Conservation (phyloP, 768 basidiomycete species). For the Tulasnella sp. region DNA sequence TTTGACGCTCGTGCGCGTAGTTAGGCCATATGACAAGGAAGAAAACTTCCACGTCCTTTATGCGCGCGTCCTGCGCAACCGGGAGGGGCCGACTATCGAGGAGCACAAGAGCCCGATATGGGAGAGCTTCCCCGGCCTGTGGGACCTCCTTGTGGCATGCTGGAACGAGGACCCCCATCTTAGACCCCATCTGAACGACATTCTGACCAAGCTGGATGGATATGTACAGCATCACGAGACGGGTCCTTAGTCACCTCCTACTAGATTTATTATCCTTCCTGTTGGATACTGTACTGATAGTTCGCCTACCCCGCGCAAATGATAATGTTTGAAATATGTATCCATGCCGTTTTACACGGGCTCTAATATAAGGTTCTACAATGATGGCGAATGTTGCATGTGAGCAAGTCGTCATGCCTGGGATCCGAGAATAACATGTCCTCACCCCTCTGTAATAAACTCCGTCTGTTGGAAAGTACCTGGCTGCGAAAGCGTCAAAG, state of each 20-base stretch:
- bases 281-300: background rate
- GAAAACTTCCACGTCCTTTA: background rate
- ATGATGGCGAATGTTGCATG: background rate
- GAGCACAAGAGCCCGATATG: background rate
- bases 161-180: background rate
- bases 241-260: background rate
- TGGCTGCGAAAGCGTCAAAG: background rate
- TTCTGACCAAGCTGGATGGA: background rate
- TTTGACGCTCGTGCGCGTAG: background rate
- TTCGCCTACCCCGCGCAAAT: background rate
- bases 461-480: background rate
- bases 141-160: background rate
- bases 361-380: background rate
- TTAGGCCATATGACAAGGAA: background rate
- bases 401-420: background rate
- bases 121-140: background rate
- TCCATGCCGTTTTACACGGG: background rate
- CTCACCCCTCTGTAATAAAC: background rate
- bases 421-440: background rate
- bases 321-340: background rate
- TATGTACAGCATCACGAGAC: background rate
- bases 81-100: background rate
- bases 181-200: background rate
- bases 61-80: background rate
- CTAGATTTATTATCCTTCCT: background rate